Base-by-base conservation (phyloP, 345 rosid species). In the Brassica rapa region DNA sequence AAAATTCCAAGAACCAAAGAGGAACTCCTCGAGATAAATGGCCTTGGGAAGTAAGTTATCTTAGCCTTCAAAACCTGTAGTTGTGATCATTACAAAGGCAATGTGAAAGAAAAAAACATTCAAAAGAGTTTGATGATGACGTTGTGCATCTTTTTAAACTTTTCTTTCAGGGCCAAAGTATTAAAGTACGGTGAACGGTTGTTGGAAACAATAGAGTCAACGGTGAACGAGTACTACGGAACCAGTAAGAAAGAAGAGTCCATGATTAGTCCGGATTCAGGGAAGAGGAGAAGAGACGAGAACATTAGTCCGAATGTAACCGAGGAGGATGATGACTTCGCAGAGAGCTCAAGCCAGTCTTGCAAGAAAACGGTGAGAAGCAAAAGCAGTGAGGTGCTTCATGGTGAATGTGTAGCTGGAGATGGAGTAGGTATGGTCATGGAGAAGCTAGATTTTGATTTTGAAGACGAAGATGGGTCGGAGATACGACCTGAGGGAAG, bases 31-130 rank as follows among this genome's bases (percentile, higher is more conserved):
- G 99, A 95, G 81, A 83, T 93, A 82, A 84, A 85, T 85, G 99
- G 99, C 85, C 92, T 95, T 68, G 97, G 96, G 57, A 95, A 90
- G 98, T 95, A 87, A 86, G 99, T 88, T 82, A 19, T 74, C 77
- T 55, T 72, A 39, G 25, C 73, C 21, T 33, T 15, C 10, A 46
- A 53, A 69, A 74, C 63, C 25, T 61, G 3, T 30, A 15, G 53
- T 70, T 4, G 16, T 12, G 2, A 55, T 53, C 68, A 41, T 43
- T 71, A 12, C 70, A 14, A 60, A 74, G 30, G 25, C 7, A 51
- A 74, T 46, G 53, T 68, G 75, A 35, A 19, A 27, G 4, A 39
- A 9, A 39, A 46, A 46, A 46, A 46, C 53, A 43, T 12, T 43
- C 53, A 53, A 68, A 62, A 35, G 37, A 14, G 14, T 60, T 23